Evolutionary conservation across 441 rosid genomes (phyloP).

Genomic region (Hura crepitans): DNA sequence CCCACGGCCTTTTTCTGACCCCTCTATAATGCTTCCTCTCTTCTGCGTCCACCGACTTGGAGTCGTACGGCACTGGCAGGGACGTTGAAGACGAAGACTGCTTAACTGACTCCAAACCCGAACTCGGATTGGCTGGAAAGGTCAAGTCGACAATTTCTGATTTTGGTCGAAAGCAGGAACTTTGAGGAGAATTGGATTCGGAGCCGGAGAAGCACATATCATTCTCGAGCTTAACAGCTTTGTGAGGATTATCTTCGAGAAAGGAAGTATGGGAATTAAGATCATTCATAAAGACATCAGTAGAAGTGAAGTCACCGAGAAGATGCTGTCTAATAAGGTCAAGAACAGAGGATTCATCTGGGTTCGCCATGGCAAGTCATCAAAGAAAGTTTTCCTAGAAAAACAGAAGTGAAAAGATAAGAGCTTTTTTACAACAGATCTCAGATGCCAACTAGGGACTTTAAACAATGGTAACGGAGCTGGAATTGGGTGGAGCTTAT

Average conservation of each 20-base stretch:
- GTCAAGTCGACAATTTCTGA: conserved; percentile 28
- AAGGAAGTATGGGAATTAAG: conserved; percentile 32
- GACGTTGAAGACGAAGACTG: background rate
- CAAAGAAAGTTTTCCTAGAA: too few species aligned
- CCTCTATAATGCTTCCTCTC: conserved; percentile 67
- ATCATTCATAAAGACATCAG: conserved; percentile 37
- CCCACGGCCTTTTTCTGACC: conserved; percentile 88
- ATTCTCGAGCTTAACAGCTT: conserved; percentile 30
- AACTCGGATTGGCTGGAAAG: background rate
- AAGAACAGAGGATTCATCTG: conserved; percentile 30
- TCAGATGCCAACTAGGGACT: too few species aligned
- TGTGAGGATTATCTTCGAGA: conserved; percentile 14
- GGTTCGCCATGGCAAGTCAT: conserved; percentile 29
- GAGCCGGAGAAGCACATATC: conserved; percentile 23
- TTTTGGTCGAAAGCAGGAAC: conserved; percentile 23
- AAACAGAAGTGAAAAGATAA: too few species aligned
- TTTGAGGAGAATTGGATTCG: conserved; percentile 32
- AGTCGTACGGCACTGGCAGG: background rate
- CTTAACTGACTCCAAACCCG: background rate
- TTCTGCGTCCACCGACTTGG: conserved; percentile 18
- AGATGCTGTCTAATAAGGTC: conserved; percentile 51
- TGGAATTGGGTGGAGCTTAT: too few species aligned
- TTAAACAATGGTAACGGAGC: too few species aligned
- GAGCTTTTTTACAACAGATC: too few species aligned
- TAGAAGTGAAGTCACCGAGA: conserved; percentile 47